Conservation (phyloP, 2,329 filamentous ascomycete genomes). For the Scytalidium lignicola region DNA sequence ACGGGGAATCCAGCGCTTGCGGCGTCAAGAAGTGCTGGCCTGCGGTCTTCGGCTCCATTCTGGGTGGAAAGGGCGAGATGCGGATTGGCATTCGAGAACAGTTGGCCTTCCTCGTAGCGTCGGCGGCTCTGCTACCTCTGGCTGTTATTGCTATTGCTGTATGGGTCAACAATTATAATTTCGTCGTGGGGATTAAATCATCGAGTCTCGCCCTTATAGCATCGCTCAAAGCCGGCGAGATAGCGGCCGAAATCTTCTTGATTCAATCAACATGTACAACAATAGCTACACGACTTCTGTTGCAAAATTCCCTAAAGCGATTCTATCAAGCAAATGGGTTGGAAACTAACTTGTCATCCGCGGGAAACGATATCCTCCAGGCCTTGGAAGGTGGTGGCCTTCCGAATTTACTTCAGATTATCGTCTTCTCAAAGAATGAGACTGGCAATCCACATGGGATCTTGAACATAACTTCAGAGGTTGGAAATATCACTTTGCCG, state of each 20-base stretch:
- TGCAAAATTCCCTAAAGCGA: constrained; percentile 46
- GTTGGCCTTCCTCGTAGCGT: constrained; percentile 72
- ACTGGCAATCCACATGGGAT: constrained; percentile 53
- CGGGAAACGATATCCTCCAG: constrained; percentile 61
- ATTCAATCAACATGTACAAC: constrained; percentile 70
- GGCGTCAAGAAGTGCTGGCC: not conserved
- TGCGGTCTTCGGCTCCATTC: not conserved
- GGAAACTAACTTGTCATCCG: constrained; percentile 53
- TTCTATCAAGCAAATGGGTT: constrained; percentile 54
- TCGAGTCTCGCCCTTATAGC: constrained; percentile 71
- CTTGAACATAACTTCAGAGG: constrained; percentile 52
- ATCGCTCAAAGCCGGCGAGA: constrained; percentile 78
- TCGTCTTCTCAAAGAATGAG: constrained; percentile 65
- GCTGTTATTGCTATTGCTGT: constrained; percentile 76
- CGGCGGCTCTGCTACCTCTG: constrained; percentile 69
- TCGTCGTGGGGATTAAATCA: constrained; percentile 52
- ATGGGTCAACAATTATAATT: constrained; percentile 55
- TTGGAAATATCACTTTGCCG: constrained; percentile 52
- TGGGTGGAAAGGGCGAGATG: constrained; percentile 43
- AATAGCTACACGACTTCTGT: constrained; percentile 61
- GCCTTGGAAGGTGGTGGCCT: constrained; percentile 56
- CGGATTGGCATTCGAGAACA: constrained; percentile 85
- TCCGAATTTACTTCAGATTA: constrained; percentile 59
- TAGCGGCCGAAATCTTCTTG: constrained; percentile 72
- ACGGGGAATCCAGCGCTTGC: not conserved